Evolutionary conservation across 2,329 filamentous ascomycete species (phyloP), one percentile per base, ranked within the genome.

Genomic region (Xylariaceae sp.): DNA sequence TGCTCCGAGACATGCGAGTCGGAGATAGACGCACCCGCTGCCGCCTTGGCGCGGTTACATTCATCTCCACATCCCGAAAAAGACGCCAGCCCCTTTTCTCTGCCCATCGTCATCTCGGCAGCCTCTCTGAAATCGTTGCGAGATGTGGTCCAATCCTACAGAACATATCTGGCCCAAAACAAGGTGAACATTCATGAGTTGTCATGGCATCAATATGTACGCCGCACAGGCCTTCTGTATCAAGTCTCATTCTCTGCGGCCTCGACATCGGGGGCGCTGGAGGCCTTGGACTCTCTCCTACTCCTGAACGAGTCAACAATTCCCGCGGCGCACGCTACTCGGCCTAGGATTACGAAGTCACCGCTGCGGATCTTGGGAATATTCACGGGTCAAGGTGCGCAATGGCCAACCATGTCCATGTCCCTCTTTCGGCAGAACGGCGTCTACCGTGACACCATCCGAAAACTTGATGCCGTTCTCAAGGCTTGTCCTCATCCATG

Each of bases 71-170:
- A 0, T 3, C 14, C 36, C 28, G 12, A 5, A 17, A 14, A 23
- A 19, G 21, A n/a, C 28, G 1, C 9, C 8, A 7, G 21, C 6
- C 40, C 55, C 6, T 54, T 72, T 9, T 62, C 39, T 16, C 29
- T 76, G 4, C 76, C 76, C 2, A 51, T 78, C 23, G 47, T 76
- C 1, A 48, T 79, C 16, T 77, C 76, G 0, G 76, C 76, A 3
- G 67, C 69, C 8, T 75, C 74, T 0, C 67, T 70, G 12, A 69
- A 67, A 14, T 73, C 77, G 0, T 57, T 78, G 9, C 53, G 62
- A 16, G 66, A 64, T 9, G 57, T 74, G 0, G 60, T 68, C 16
- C 45, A 50, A 2, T 51, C 56, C 0, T 75, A 74, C 34, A 61
- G 60, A 19, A 61, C 66, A n/a, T 73, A 73, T 45, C 58, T 79